Evolutionary conservation across 192 early-diverging fungal species (phyloP).

Genomic region (Coemansia sp.): DNA sequence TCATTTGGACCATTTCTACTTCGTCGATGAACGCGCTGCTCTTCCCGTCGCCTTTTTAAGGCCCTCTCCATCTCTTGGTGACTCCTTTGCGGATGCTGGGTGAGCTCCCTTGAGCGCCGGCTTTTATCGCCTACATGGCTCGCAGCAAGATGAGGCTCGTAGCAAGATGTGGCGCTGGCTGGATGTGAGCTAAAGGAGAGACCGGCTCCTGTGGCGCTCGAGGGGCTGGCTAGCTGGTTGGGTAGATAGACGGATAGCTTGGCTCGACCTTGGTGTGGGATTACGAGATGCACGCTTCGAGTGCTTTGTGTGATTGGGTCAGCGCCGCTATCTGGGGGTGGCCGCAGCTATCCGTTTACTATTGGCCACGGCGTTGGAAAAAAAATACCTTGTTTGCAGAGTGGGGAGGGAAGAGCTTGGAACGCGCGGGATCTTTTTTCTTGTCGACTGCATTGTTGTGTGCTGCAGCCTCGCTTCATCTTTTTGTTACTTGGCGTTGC

Average conservation of each 20-base stretch:
- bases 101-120: neutral
- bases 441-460: neutral
- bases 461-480: neutral
- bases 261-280: neutral
- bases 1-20: neutral
- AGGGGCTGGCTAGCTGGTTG: neutral
- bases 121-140: neutral
- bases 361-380: neutral
- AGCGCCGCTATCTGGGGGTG: neutral
- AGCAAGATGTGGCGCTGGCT: neutral
- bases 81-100: neutral
- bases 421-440: neutral
- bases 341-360: conserved; percentile 1
- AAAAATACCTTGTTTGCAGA: neutral
- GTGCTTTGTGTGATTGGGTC: neutral
- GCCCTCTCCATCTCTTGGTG: neutral
- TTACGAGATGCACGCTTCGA: neutral
- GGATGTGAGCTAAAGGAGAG: conserved; percentile 2
- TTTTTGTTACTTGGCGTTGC: neutral
- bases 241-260: neutral
- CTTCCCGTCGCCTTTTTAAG: conserved; percentile 3
- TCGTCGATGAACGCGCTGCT: conserved; percentile 2
- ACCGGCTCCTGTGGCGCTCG: conserved; percentile 2
- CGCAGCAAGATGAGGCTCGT: neutral
- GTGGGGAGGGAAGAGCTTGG: conserved; percentile 2